Conservation (phyloP, 2,329 filamentous ascomycete genomes). For the Sphaerulina vaccinii region DNA sequence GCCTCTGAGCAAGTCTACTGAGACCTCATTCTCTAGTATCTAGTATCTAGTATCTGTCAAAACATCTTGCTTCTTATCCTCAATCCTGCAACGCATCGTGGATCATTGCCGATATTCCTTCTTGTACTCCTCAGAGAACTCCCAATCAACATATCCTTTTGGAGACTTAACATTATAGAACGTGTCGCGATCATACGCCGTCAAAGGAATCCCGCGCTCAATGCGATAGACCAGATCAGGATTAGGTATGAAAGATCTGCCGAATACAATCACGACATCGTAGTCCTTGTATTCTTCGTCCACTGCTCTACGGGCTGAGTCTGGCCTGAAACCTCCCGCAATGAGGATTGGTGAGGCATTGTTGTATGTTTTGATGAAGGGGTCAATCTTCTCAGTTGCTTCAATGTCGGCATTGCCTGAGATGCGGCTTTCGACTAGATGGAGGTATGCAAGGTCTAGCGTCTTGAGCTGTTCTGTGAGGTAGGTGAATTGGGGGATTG, state of each 20-base stretch:
- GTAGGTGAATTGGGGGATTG: constrained; percentile 60
- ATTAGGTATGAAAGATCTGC: constrained; percentile 49
- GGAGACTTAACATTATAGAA: constrained; percentile 45
- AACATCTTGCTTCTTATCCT: too few relatives aligned
- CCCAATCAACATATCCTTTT: constrained; percentile 46
- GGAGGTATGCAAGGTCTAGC: constrained; percentile 58
- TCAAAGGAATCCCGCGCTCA: constrained; percentile 43
- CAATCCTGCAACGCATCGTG: background rate
- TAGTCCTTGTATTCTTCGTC: constrained; percentile 39
- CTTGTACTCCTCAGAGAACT: background rate
- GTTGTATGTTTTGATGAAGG: constrained; percentile 48
- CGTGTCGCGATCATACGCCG: constrained; percentile 43
- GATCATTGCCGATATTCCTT: background rate
- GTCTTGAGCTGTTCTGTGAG: constrained; percentile 47
- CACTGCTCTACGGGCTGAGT: constrained; percentile 37
- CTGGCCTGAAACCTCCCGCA: constrained; percentile 43
- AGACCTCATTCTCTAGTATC: too few relatives aligned
- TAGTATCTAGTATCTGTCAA: too few relatives aligned
- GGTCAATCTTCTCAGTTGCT: constrained; percentile 42
- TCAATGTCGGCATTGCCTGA: constrained; percentile 43
- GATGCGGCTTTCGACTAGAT: constrained; percentile 59
- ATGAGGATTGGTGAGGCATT: constrained; percentile 39
- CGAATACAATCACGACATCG: constrained; percentile 48
- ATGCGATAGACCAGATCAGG: constrained; percentile 50
- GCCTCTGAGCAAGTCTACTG: too few relatives aligned